Evolutionary conservation across 2,329 filamentous ascomycete genomes (phyloP), one percentile per base, ranked within the genome.

Genomic region (Ascocoryne sarcoides): DNA sequence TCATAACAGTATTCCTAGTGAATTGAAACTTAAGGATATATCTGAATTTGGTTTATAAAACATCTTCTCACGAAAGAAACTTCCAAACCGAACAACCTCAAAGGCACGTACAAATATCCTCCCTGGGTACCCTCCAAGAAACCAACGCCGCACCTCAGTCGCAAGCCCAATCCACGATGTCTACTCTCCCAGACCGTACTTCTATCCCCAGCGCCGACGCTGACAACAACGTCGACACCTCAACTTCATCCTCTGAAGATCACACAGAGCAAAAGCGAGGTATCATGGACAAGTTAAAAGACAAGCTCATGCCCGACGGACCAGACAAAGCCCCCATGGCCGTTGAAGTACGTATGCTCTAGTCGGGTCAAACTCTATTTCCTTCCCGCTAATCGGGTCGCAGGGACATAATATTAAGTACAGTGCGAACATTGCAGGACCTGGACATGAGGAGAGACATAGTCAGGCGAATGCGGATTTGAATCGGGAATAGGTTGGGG

Each of bases 271-370:
- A 41, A 28, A 40, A 40, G 32, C 19, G 36, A 23, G 39, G 39
- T 8, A 21, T 41, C 16, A 3, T 41, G 10, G 32, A 29, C 7
- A 41, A 41, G 39, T 32, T 41, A 23, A 41, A 41, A 33, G 39
- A 41, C 7, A 41, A 41, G 26, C 7, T 41, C 5, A 30, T 21
- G 26, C 32, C 33, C 5, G 18, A 32, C 3, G 30, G 30, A 4
- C 30, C 30, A 3, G 30, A 17, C 7, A n/a, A 32, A 17, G 18
- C 30, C 8, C 14, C 15, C 18, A 7, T 4, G 3, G 9, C 3
- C 3, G 4, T 32, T 16, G 3, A 9, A 3, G 30, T 3, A 3
- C 8, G 10, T 15, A 17, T 32, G n/a, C 12, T 32, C 9, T 16
- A 7, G 3, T 5, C n/a, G n/a, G n/a, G n/a, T n/a, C n/a, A n/a